Evolutionary conservation across 257 asterid species (phyloP).

Genomic region (Nicotiana sylvestris): DNA sequence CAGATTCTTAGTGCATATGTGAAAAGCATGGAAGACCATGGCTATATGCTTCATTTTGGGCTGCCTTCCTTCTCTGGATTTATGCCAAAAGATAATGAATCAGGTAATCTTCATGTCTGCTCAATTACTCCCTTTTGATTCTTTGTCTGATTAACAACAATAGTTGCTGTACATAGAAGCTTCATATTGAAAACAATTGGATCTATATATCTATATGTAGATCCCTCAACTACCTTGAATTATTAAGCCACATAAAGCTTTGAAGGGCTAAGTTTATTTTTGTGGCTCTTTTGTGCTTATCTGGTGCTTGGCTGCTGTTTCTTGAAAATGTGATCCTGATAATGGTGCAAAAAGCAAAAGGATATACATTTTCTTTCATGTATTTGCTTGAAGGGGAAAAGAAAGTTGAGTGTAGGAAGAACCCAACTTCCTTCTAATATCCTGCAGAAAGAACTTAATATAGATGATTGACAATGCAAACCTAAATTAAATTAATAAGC

Average conservation of each 20-base stretch:
- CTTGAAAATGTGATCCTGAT: background rate
- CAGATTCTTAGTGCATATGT: constrained; percentile 87
- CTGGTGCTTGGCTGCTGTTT: background rate
- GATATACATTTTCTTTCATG: background rate
- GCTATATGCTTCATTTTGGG: constrained; percentile 84
- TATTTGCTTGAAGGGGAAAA: background rate
- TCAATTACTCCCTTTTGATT: background rate
- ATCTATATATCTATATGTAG: background rate
- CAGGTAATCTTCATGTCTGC: constrained; percentile 44
- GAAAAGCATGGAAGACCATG: constrained; percentile 95
- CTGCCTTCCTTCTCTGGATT: constrained; percentile 67
- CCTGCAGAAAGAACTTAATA: background rate
- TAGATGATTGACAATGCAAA: constrained; percentile 3
- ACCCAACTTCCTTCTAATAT: background rate
- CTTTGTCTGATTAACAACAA: background rate
- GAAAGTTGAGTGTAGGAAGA: constrained; percentile 1
- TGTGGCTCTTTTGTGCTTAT: background rate
- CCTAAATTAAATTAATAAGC: background rate
- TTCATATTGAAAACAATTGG: background rate
- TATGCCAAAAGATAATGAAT: constrained; percentile 50
- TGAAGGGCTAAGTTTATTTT: background rate
- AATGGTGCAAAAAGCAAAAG: background rate
- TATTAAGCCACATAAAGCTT: background rate
- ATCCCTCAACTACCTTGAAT: background rate
- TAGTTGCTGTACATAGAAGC: background rate